Conservation (phyloP, 2,329 filamentous ascomycete species). For the Trichophyton benhamiae region DNA sequence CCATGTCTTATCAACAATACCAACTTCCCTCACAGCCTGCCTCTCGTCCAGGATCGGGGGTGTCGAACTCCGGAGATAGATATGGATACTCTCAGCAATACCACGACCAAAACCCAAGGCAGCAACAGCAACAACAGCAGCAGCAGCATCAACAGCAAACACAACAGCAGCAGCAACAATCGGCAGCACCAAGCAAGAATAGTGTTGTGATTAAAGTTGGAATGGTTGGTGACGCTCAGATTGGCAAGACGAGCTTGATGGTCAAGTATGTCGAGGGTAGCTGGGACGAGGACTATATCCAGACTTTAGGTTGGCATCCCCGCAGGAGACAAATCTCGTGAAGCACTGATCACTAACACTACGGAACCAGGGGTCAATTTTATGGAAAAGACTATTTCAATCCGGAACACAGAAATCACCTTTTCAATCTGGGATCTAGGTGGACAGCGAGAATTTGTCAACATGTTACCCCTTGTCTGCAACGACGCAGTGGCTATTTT, state of each 20-base stretch:
- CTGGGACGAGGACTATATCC: conserved; percentile 99
- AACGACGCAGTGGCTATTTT: conserved; percentile 97
- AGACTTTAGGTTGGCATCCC: conserved; percentile 61
- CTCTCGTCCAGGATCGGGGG: conserved; percentile 39
- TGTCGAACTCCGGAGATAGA: conserved; percentile 34
- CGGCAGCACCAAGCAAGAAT: conserved; percentile 31
- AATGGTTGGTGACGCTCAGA: conserved; percentile 98
- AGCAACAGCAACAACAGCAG: conserved; percentile 29
- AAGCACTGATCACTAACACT: neutral
- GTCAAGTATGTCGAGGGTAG: conserved; percentile 99
- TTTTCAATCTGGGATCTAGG: conserved; percentile 99
- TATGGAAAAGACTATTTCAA: conserved; percentile 99
- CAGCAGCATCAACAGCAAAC: neutral
- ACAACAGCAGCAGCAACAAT: conserved; percentile 29
- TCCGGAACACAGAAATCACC: conserved; percentile 97
- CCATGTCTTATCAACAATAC: conserved; percentile 29
- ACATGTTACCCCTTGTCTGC: conserved; percentile 98
- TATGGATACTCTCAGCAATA: conserved; percentile 39
- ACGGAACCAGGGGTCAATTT: conserved; percentile 75
- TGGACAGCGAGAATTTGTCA: conserved; percentile 96
- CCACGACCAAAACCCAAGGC: conserved; percentile 36
- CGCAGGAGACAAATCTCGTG: neutral
- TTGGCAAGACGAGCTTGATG: conserved; percentile 98
- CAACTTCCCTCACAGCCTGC: conserved; percentile 24
- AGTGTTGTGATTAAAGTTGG: conserved; percentile 97